Evolutionary conservation across 192 early-diverging fungal species (phyloP), one percentile per base, ranked within the genome.

Genomic region (Coemansia sp.): DNA sequence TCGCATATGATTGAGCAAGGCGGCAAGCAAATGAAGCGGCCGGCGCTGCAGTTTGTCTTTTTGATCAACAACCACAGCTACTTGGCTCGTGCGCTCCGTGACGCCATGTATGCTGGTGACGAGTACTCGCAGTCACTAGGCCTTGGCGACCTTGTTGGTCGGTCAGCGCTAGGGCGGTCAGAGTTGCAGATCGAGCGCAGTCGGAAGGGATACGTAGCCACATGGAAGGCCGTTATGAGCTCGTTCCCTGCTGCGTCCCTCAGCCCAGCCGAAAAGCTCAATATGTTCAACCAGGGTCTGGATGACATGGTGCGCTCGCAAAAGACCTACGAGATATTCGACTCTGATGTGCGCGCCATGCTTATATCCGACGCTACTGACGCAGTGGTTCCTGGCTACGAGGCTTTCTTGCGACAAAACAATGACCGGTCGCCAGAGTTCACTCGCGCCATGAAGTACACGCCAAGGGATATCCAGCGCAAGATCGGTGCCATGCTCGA

Each of bases 21-120:
- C 55, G 73, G 78, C 72, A 80, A 75, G 66, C 69, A 66, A 36
- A 80, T 80, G 78, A 80, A 80, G 73, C 68, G 69, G 18, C 73
- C 73, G 26, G 59, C 71, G n/a, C 63, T 70, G 33, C 73, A 80
- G 66, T 80, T 75, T 62, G 73, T 80, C 14, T 80, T 80, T 34
- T 60, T 80, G 46, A 71, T 80, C 59, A 75, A 74, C 69, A 80
- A 80, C 69, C 62, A 80, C 69, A 75, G 69, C 63, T 80, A 71
- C 23, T 55, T 80, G 31, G 78, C 73, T 3, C 72, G 78, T 7
- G 70, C 78, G 14, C 59, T 80, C 20, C 68, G 73, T 10, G 78
- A 80, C 69, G 71, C 78, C 0, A 75, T 75, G 78, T 74, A 80
- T 42, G 60, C 78, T 0, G 66, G 73, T 36, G 73, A 75, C 53